Evolutionary conservation across 2,329 filamentous ascomycete species (phyloP), one percentile per base, ranked within the genome.

Genomic region (Tolypocladium nubicola): DNA sequence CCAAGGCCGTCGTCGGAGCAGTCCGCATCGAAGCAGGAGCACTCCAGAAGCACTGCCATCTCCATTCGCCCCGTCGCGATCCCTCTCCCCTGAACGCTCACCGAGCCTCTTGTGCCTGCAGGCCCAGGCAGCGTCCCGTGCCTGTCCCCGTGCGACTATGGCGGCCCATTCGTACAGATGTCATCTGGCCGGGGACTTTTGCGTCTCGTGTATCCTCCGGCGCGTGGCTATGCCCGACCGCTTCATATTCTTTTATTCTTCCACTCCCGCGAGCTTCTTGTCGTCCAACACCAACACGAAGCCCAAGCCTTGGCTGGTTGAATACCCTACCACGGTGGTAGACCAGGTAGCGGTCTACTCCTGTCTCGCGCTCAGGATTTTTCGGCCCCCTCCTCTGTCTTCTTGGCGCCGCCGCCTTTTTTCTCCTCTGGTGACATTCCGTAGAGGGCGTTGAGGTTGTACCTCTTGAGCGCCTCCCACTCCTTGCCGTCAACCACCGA

Each of bases 401-500:
- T 37, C 30, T 37, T 13, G 30, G 19, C 47, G 30, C 4, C 47
- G 11, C 33, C 45, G 59, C 60, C 59, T 14, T 13, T 41, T 41
- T 57, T 54, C 39, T 55, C 53, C 26, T 47, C 53, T 35, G 53
- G 33, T 14, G 56, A 37, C 52, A 64, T 59, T 57, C 76, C 76
- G 67, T 88, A 89, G 30, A 93, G 79, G 70, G 90, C 88, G 57
- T 86, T 83, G 43, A 95, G 72, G 69, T 94, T 94, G 73, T 85
- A 93, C 63, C 84, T 82, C 73, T 89, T 92, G 59, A 92, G 76
- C 52, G 77, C 76, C 54, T 90, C 87, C 78, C 86, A 94, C 66
- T 89, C 83, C 49, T 66, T 68, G 16, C 82, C 79, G 60, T 85
- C 83, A 4, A 94, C 87, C 39, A 94, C 88, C 61, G 88, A 90